Conservation (phyloP, 2,329 filamentous ascomycete species). For the Diaporthe citriasiana region DNA sequence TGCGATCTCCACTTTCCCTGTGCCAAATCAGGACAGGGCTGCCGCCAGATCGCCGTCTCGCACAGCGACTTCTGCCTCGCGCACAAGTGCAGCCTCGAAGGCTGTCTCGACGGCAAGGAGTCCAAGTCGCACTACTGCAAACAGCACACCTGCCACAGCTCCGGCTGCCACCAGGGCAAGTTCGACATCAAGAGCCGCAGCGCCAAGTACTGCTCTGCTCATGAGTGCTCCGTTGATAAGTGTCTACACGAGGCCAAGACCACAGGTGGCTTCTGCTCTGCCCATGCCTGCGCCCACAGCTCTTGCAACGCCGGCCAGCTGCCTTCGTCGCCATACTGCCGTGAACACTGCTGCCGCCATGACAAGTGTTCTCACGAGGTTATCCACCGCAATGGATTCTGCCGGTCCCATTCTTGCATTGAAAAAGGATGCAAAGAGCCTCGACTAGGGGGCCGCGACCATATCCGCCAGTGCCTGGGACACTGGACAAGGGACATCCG, state of each 20-base stretch:
- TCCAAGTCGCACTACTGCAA: slow-evolving; percentile 37
- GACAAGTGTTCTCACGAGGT: slow-evolving; percentile 31
- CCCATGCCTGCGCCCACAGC: slow-evolving; percentile 35
- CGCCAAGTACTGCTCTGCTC: slow-evolving; percentile 38
- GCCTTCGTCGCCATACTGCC: slow-evolving; percentile 1
- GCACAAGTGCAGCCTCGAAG: slow-evolving; percentile 40
- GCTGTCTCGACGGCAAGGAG: slow-evolving; percentile 27
- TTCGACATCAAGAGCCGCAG: slow-evolving; percentile 30
- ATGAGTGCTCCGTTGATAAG: slow-evolving; percentile 30
- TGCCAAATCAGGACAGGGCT: slow-evolving; percentile 16
- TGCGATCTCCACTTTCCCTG: slow-evolving; percentile 36
- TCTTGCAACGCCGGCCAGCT: slow-evolving; percentile 18
- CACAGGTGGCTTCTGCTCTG: slow-evolving; percentile 15
- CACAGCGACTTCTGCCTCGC: slow-evolving; percentile 21
- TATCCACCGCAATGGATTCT: slow-evolving; percentile 31
- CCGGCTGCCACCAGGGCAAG: slow-evolving; percentile 32
- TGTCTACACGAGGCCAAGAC: slow-evolving; percentile 30
- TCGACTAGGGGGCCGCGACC: slow-evolving; percentile 17
- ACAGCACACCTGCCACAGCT: slow-evolving; percentile 34
- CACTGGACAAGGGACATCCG: slow-evolving; percentile 26
- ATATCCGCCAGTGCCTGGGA: slow-evolving; percentile 30
- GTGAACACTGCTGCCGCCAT: slow-evolving; percentile 33
- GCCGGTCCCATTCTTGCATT: slow-evolving; percentile 26
- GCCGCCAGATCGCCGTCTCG: slow-evolving; percentile 21
- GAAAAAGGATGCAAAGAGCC: slow-evolving; percentile 29